Conservation (phyloP, 495 filamentous ascomycete genomes). For the Cenococcum geophilum region DNA sequence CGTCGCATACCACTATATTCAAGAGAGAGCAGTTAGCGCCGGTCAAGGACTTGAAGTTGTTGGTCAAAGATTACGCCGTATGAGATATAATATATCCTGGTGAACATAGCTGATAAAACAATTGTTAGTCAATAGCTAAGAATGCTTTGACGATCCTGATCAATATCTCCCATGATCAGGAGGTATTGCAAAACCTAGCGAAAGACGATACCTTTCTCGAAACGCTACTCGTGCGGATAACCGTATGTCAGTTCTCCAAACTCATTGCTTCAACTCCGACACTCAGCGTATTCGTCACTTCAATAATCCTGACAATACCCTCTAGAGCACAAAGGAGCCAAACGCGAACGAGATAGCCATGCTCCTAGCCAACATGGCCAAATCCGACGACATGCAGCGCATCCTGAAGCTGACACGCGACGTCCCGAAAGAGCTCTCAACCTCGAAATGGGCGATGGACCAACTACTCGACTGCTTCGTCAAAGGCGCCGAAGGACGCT, state of each 20-base stretch:
- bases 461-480: constrained; percentile 95
- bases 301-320: constrained; percentile 3
- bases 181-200: constrained; percentile 64
- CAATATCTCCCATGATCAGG: constrained; percentile 75
- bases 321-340: constrained; percentile 54
- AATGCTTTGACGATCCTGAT: constrained; percentile 90
- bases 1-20: constrained; percentile 70
- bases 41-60: constrained; percentile 62
- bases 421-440: constrained; percentile 56
- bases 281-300: background rate
- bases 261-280: background rate
- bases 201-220: constrained; percentile 79
- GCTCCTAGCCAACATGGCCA: constrained; percentile 87
- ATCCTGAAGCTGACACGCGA: constrained; percentile 58
- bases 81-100: constrained; percentile 3
- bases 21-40: constrained; percentile 73
- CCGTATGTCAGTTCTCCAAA: constrained; percentile 53
- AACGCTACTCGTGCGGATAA: constrained; percentile 61
- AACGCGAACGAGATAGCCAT: constrained; percentile 83
- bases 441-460: constrained; percentile 66
- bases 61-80: constrained; percentile 35
- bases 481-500: constrained; percentile 69
- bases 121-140: constrained; percentile 69
- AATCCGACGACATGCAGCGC: constrained; percentile 63
- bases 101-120: background rate